phyloP scores from a whole-genome alignment of 2,329 filamentous ascomycete genomes.

The Dactylellina drechsleri region DNA sequence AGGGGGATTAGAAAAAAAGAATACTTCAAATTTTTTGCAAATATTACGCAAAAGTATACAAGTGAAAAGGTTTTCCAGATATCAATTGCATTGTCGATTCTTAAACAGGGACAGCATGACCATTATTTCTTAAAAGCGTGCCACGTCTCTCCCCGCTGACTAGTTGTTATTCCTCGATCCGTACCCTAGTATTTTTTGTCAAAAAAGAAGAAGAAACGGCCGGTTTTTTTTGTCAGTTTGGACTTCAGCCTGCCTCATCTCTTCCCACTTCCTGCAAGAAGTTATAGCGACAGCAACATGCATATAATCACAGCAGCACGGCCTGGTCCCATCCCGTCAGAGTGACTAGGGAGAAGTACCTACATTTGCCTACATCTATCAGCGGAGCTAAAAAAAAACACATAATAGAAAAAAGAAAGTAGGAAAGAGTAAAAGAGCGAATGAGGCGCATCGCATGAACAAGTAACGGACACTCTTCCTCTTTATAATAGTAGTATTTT shows the following conservation, averaged over 20 bases:
- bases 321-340: slow-evolving; percentile 52
- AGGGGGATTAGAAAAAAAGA: not conserved
- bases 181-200: slow-evolving; percentile 27
- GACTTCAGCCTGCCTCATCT: slow-evolving; percentile 53
- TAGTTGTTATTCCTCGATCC: not conserved
- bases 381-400: slow-evolving; percentile 10
- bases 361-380: slow-evolving; percentile 1
- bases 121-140: slow-evolving; percentile 27
- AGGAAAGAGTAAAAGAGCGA: not conserved
- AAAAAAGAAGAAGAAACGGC: not conserved
- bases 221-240: slow-evolving; percentile 31
- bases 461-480: slow-evolving; percentile 18
- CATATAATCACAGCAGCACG: slow-evolving; percentile 54
- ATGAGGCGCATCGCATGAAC: slow-evolving; percentile 55
- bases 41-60: slow-evolving; percentile 32
- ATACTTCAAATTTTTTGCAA: slow-evolving; percentile 3
- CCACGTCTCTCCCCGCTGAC: slow-evolving; percentile 35
- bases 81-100: slow-evolving; percentile 34
- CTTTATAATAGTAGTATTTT: slow-evolving; percentile 23
- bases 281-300: slow-evolving; percentile 44
- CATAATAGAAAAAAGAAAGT: slow-evolving; percentile 3
- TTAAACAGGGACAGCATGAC: slow-evolving; percentile 23
- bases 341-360: slow-evolving; percentile 39
- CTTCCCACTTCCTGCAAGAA: slow-evolving; percentile 55
- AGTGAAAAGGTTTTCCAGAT: not conserved